Evolutionary conservation across 2,329 filamentous ascomycete genomes (phyloP).

Genomic region (Coniochaeta sp.): DNA sequence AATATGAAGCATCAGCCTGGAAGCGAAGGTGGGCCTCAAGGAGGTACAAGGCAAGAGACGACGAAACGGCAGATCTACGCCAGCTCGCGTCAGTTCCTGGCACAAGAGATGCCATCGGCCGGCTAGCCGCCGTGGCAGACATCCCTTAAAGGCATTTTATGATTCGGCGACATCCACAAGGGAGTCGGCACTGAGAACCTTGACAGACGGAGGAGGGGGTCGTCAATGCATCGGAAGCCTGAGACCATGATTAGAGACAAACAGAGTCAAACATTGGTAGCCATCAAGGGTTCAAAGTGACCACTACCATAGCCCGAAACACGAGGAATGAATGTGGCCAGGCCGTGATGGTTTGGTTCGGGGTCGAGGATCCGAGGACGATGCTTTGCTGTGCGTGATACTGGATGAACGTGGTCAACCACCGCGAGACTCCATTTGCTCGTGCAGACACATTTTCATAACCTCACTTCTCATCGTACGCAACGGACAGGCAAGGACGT

Average conservation of each 20-base stretch:
- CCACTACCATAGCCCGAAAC: no score
- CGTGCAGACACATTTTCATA: no score
- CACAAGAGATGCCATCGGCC: background rate
- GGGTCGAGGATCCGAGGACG: no score
- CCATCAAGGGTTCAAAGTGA: background rate
- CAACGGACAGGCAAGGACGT: no score
- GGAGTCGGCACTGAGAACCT: background rate
- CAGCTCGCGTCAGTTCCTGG: background rate
- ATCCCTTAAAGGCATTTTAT: background rate
- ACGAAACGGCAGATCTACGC: background rate
- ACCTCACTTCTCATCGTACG: no score
- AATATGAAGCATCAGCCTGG: background rate
- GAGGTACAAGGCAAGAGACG: background rate
- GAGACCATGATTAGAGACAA: background rate
- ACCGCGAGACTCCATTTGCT: no score
- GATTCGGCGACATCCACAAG: background rate
- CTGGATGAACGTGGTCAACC: no score
- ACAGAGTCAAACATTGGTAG: background rate
- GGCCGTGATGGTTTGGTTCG: no score
- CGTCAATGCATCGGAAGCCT: background rate
- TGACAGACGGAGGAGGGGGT: background rate
- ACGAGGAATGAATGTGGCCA: no score
- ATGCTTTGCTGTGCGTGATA: no score
- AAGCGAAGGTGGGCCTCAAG: background rate
- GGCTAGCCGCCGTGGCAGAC: background rate